phyloP scores from a whole-genome alignment of 1,284 basidiomycete species.

The Kwoniella shivajii region DNA sequence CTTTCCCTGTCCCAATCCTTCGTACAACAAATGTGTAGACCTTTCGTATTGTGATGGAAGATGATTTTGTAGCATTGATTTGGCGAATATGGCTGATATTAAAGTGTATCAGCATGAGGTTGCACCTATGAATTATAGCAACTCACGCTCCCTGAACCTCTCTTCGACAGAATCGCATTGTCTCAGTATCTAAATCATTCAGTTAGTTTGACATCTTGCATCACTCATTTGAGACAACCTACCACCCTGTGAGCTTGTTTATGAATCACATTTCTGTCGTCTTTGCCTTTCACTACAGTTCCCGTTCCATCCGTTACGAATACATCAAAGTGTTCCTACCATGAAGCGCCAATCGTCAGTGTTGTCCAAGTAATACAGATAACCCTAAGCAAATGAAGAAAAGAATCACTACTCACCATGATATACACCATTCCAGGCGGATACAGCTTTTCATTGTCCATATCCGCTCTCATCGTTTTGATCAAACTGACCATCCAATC shows the following conservation, averaged over 20 bases:
- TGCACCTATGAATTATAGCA: neutral
- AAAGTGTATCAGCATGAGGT: neutral
- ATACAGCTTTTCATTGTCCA: conserved; percentile 56
- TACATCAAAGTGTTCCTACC: conserved; percentile 53
- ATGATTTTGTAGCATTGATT: conserved; percentile 53
- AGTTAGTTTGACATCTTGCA: conserved; percentile 7
- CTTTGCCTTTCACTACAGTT: neutral
- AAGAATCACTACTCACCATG: conserved; percentile 30
- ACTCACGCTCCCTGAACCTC: conserved; percentile 57
- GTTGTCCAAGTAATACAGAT: neutral
- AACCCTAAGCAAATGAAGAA: neutral
- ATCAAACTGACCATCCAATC: conserved; percentile 55
- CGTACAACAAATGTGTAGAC: conserved; percentile 45
- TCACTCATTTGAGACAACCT: neutral
- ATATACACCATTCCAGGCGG: conserved; percentile 50
- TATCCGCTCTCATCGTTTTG: conserved; percentile 55
- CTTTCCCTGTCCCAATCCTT: conserved; percentile 31
- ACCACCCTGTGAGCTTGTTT: conserved; percentile 53
- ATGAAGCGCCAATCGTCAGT: neutral
- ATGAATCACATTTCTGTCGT: conserved; percentile 18
- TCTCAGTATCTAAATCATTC: conserved; percentile 41
- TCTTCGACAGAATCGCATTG: conserved; percentile 56
- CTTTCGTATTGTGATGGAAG: conserved; percentile 50
- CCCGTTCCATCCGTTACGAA: conserved; percentile 37
- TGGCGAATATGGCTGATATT: conserved; percentile 41